Evolutionary conservation across 176 grass and related monocot species (phyloP), one percentile per base, ranked within the genome.

Genomic region (Metroxylon sagu): DNA sequence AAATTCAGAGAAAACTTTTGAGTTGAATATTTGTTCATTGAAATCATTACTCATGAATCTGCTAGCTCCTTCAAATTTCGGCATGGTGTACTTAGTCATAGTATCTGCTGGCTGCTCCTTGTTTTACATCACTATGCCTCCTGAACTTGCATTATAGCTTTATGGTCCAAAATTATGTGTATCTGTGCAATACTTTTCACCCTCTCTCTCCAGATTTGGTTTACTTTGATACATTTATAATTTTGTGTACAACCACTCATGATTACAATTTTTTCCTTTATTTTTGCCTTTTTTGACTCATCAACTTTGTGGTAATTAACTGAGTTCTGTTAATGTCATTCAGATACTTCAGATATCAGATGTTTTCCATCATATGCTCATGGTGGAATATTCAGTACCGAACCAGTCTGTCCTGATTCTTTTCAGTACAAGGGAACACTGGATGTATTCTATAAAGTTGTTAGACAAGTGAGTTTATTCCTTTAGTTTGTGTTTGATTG

Each of bases 371-470:
- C 84, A 25, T 97, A 87, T 63, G 85, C 84, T 29, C 80, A 81
- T 1, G 81, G 83, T 61, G 70, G 83, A 23, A 49, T 88, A 66
- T 75, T 88, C 49, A 87, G 92, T 64, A 85, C 76, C 10, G 87
- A 96, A 51, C 77, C 78, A 67, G 63, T 87, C 79, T 91, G 81
- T 51, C 87, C 69, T 53, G 92, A 97, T 79, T 88, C 87, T 69
- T 97, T 97, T 67, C 71, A 88, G 61, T 97, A 97, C 60, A 97
- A 91, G 63, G 87, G 87, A 70, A 97, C 92, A 50, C 59, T 97
- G 21, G 87, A 97, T 62, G 81, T 97, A 73, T 91, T 97, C 52
- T 80, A 83, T 60, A 97, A 97, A 83, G 83, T 97, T 55, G 78
- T 88, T 51, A 87, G 93, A 76, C 84, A 96, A 75, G 91, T 96